phyloP scores from a whole-genome alignment of 108 stramenopile genomes.

The Fistulifera pelliculosa region DNA sequence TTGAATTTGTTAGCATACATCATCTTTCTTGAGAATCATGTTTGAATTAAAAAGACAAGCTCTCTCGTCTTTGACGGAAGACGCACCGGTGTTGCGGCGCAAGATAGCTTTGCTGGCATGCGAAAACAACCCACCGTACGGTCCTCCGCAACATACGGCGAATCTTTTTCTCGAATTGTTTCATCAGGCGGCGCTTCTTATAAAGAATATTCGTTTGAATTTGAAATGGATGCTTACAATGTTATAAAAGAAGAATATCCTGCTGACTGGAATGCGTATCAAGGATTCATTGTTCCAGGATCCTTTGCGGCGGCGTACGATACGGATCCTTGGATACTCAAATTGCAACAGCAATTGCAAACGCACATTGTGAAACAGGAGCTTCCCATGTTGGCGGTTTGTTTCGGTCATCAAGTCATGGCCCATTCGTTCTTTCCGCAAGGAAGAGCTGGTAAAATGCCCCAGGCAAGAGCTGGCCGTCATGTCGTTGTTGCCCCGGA shows the following conservation, averaged over 20 bases:
- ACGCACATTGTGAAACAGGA: conserved; percentile 36
- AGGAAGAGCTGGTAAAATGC: conserved; percentile 16
- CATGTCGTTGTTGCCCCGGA: conserved; percentile 1
- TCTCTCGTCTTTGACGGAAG: no score
- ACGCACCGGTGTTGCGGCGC: neutral
- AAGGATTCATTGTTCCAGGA: conserved; percentile 71
- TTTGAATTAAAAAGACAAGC: no score
- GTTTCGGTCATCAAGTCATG: conserved; percentile 78
- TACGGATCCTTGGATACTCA: conserved; percentile 44
- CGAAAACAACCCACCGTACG: conserved; percentile 65
- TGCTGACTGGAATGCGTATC: conserved; percentile 33
- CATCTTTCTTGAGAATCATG: no score
- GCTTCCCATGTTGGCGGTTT: conserved; percentile 53
- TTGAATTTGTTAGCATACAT: no score
- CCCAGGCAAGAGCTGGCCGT: conserved; percentile 42
- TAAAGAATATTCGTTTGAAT: conserved; percentile 1
- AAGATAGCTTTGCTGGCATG: conserved; percentile 47
- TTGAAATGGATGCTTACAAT: conserved; percentile 40
- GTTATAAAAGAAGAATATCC: conserved; percentile 50
- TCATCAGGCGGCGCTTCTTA: neutral
- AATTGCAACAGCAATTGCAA: conserved; percentile 42
- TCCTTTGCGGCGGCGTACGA: conserved; percentile 70
- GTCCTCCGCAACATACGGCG: conserved; percentile 57
- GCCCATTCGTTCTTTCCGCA: conserved; percentile 54
- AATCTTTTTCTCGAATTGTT: conserved; percentile 59